Conservation (phyloP, 805 yeast genomes). For the Kluyveromyces siamensis region DNA sequence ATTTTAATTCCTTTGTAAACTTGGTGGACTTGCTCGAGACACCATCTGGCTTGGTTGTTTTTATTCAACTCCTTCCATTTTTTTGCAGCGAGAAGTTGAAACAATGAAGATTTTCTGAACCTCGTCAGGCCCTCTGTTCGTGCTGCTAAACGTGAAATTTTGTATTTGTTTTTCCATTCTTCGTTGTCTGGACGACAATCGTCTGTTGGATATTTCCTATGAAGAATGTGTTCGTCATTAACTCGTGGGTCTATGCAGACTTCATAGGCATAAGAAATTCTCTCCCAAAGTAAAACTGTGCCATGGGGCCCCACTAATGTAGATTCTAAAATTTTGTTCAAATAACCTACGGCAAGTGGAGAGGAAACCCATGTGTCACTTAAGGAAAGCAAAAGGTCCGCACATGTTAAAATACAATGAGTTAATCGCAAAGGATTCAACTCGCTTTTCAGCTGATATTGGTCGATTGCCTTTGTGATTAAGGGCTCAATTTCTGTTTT, state of each 20-base stretch:
- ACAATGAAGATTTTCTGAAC: slow-evolving; percentile 63
- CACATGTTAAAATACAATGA: slow-evolving; percentile 46
- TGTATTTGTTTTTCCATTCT: slow-evolving; percentile 10
- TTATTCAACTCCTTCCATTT: slow-evolving; percentile 47
- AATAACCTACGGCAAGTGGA: slow-evolving; percentile 35
- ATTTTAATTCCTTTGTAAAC: not conserved
- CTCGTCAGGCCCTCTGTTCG: slow-evolving; percentile 48
- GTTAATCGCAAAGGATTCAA: not conserved
- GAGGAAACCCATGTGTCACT: slow-evolving; percentile 36
- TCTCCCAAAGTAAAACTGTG: slow-evolving; percentile 42
- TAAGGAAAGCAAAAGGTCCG: slow-evolving; percentile 53
- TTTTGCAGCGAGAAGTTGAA: slow-evolving; percentile 65
- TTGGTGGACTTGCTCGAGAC: slow-evolving; percentile 7
- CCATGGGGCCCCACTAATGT: slow-evolving; percentile 39
- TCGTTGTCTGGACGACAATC: slow-evolving; percentile 8
- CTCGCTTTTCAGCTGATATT: not conserved
- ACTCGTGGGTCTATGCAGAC: slow-evolving; percentile 33
- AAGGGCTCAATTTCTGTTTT: slow-evolving; percentile 39
- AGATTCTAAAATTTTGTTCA: slow-evolving; percentile 39
- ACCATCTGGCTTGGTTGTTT: slow-evolving; percentile 27
- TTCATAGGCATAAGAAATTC: slow-evolving; percentile 44
- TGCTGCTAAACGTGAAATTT: slow-evolving; percentile 30
- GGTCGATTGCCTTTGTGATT: slow-evolving; percentile 15
- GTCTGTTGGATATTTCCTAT: not conserved
- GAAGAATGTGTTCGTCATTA: slow-evolving; percentile 22